Conservation (phyloP, 768 basidiomycete species). For the Leucosporidium scottii region DNA sequence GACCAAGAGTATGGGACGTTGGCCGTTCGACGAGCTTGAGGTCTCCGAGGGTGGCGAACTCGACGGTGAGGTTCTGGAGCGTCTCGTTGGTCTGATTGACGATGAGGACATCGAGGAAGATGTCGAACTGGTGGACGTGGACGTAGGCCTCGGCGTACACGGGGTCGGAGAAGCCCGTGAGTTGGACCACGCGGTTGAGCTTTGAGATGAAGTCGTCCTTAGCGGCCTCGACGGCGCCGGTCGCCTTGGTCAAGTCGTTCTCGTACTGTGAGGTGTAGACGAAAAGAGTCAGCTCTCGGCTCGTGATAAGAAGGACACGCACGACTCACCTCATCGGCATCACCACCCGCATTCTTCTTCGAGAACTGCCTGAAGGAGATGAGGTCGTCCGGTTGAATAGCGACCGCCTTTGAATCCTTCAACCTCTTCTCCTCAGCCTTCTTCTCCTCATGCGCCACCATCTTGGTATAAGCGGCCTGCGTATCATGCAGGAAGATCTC, state of each 20-base stretch:
- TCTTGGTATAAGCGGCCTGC: constrained; percentile 82
- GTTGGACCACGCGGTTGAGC: constrained; percentile 31
- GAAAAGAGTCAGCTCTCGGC: not conserved
- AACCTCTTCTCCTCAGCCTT: constrained; percentile 86
- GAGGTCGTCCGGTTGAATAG: constrained; percentile 89
- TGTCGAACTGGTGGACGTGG: constrained; percentile 96
- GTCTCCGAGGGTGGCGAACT: constrained; percentile 95
- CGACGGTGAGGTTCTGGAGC: constrained; percentile 89
- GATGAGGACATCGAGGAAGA: constrained; percentile 85
- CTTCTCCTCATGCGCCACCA: constrained; percentile 95
- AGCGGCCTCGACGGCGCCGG: constrained; percentile 64
- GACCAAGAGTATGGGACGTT: constrained; percentile 81
- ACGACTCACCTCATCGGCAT: constrained; percentile 47
- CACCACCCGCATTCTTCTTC: constrained; percentile 77
- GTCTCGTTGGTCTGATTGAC: constrained; percentile 95
- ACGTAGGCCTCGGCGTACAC: constrained; percentile 98
- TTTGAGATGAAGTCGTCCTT: constrained; percentile 47
- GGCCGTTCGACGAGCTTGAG: constrained; percentile 96
- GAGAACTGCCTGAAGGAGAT: constrained; percentile 89
- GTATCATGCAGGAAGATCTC: constrained; percentile 62
- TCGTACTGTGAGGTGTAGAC: constrained; percentile 58
- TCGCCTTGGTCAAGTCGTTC: constrained; percentile 79
- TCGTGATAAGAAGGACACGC: not conserved
- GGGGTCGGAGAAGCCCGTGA: constrained; percentile 85
- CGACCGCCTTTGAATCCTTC: constrained; percentile 59